Evolutionary conservation across 2,329 filamentous ascomycete species (phyloP).

Genomic region (Pyricularia grisea): DNA sequence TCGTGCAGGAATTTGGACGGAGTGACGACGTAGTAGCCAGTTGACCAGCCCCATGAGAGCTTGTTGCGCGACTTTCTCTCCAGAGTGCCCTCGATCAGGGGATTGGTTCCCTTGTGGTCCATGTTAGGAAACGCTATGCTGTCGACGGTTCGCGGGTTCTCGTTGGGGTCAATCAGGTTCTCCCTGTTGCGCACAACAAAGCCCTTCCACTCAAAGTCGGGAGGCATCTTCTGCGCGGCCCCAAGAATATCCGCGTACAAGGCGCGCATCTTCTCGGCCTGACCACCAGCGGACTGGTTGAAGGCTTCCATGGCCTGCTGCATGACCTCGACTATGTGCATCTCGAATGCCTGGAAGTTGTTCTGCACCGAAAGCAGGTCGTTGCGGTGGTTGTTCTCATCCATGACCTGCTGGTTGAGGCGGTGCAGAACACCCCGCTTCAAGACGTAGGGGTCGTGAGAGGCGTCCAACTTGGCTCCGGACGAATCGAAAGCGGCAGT

Average conservation of each 20-base stretch:
- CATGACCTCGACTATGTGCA: slow-evolving; percentile 72
- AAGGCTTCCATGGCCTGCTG: slow-evolving; percentile 79
- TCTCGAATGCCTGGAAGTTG: slow-evolving; percentile 80
- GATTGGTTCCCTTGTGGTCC: slow-evolving; percentile 67
- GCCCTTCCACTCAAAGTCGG: slow-evolving; percentile 85
- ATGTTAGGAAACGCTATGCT: slow-evolving; percentile 82
- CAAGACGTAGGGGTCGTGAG: slow-evolving; percentile 82
- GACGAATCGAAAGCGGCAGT: slow-evolving; percentile 70
- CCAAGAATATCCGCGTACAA: slow-evolving; percentile 81
- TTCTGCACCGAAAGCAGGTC: slow-evolving; percentile 88
- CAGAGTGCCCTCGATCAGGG: slow-evolving; percentile 78
- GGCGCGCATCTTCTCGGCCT: slow-evolving; percentile 70
- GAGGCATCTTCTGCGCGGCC: slow-evolving; percentile 65
- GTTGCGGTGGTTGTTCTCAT: slow-evolving; percentile 93
- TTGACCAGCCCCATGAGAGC: slow-evolving; percentile 64
- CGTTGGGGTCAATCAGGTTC: slow-evolving; percentile 68
- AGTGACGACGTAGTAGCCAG: slow-evolving; percentile 84
- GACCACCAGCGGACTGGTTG: slow-evolving; percentile 67
- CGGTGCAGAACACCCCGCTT: slow-evolving; percentile 74
- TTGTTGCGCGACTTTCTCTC: slow-evolving; percentile 89
- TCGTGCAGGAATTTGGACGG: slow-evolving; percentile 86
- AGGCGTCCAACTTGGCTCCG: slow-evolving; percentile 59
- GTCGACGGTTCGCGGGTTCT: slow-evolving; percentile 63
- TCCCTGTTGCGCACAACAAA: slow-evolving; percentile 66
- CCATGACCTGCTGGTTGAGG: slow-evolving; percentile 80